phyloP scores from a whole-genome alignment of 768 basidiomycete species.

The Trametes villosa region DNA sequence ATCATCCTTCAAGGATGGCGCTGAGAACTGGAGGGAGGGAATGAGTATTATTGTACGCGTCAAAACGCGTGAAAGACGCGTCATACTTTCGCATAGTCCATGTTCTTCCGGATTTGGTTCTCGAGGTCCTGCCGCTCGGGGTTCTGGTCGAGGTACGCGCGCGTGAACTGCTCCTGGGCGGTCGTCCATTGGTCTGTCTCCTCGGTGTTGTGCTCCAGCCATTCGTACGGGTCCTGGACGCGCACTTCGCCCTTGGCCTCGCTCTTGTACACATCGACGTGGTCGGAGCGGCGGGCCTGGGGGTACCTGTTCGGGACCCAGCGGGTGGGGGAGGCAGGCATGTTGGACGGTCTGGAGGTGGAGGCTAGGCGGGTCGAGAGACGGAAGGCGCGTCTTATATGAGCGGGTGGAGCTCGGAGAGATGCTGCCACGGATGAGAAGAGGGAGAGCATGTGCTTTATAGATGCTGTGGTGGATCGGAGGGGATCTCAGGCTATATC shows the following conservation, averaged over 20 bases:
- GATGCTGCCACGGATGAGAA: constrained; percentile 19
- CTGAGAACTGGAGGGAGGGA: constrained; percentile 54
- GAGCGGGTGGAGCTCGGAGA: constrained; percentile 27
- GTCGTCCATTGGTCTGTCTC: constrained; percentile 71
- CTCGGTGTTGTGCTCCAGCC: constrained; percentile 66
- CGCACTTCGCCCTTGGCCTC: constrained; percentile 61
- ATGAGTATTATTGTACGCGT: constrained; percentile 17
- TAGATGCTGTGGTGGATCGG: constrained; percentile 18
- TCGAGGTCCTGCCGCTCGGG: constrained; percentile 62
- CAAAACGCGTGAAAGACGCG: constrained; percentile 3
- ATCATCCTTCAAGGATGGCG: constrained; percentile 65
- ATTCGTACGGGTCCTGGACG: constrained; percentile 73
- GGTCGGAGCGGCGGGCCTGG: constrained; percentile 62
- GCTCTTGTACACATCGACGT: constrained; percentile 72
- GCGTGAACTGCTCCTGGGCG: constrained; percentile 62
- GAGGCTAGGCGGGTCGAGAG: constrained; percentile 18
- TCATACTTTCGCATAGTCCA: constrained; percentile 52
- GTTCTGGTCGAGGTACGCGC: constrained; percentile 64
- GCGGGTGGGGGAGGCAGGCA: constrained; percentile 40
- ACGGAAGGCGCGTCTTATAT: constrained; percentile 21
- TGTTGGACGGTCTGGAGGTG: constrained; percentile 19
- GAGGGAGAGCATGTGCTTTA: constrained; percentile 28
- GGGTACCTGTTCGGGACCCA: constrained; percentile 71
- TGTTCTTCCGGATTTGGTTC: constrained; percentile 58
- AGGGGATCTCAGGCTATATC: constrained; percentile 22